Evolutionary conservation across 2,329 filamentous ascomycete species (phyloP), one percentile per base, ranked within the genome.

Genomic region (Metarhizium anisopliae): DNA sequence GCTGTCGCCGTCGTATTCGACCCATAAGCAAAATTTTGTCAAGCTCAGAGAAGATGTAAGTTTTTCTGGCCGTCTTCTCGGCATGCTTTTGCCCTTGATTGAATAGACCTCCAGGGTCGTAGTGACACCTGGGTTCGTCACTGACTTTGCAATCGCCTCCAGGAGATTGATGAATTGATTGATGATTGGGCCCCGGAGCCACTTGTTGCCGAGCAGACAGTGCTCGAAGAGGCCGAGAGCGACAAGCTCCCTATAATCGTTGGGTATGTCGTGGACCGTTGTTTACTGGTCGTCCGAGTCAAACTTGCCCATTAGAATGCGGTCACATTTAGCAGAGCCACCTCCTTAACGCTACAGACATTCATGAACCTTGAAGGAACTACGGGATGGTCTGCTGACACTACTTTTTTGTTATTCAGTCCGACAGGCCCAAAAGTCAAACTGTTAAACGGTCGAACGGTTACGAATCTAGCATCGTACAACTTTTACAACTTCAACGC

Each of bases 401-500:
- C 38, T 25, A 42, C 8, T 40, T 52, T 45, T 40, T n/a, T n/a
- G 29, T 57, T 51, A 66, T 10, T 49, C 29, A 95, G 90, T 52
- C 88, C 93, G 5, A 92, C 91, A 1, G 92, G 90, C 10, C 92
- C 94, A 50, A 95, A 94, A 70, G 86, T 87, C 52, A 96, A 94
- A 71, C 82, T 99, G 55, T 79, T 85, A 51, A 96, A 86, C 70
- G 94, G 94, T 64, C 87, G 90, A 62, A 95, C 89, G 18, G 94
- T 96, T 29, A 90, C 83, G 56, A 99, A 99, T 69, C 85, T 99
- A 60, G 93, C 90, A 42, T 95, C 90, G 2, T 94, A 91, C 75
- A 99, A 99, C 72, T 96, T 94, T 72, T 97, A 95, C 78, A 97
- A 99, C 75, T 91, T 99, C 71, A 90, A 95, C 61, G 84, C 84